Percentiles rank a stretch among this genome's conserved stretches.
Conservation (phyloP, 2,329 filamentous ascomycete species). For the Parastagonospora avenae region DNA sequence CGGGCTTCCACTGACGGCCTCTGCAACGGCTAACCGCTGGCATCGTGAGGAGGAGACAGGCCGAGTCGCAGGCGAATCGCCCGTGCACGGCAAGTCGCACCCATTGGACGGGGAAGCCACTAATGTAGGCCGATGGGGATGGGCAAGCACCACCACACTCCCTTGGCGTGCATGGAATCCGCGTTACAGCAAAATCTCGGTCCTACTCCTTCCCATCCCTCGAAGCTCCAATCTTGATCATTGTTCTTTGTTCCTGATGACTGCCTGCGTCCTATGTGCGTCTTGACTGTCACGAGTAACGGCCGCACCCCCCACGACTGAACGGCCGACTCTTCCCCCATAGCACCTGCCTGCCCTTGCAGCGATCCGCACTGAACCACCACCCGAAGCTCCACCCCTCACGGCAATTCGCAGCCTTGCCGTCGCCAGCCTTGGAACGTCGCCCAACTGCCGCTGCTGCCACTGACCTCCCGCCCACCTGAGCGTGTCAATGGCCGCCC, state of each 20-base stretch:
- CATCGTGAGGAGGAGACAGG: background rate
- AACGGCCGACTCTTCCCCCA: background rate
- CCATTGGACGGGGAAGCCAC: conserved; percentile 23
- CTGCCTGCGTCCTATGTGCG: background rate
- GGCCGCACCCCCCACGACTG: conserved; percentile 1
- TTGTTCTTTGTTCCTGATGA: background rate
- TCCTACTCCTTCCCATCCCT: conserved; percentile 6
- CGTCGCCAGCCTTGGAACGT: too few species aligned
- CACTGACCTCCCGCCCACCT: conserved; percentile 3
- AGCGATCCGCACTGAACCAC: conserved; percentile 2
- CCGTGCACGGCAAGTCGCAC: conserved; percentile 3
- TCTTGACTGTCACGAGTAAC: conserved; percentile 1
- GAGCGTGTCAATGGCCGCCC: conserved; percentile 29
- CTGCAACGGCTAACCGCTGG: background rate
- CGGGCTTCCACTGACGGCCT: too few species aligned
- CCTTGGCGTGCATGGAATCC: conserved; percentile 17
- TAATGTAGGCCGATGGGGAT: conserved; percentile 14
- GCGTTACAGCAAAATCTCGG: conserved; percentile 20
- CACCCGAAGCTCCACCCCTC: conserved; percentile 13
- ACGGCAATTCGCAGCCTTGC: background rate
- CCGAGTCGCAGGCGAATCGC: conserved; percentile 12
- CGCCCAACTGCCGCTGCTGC: conserved; percentile 1
- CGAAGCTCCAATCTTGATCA: background rate
- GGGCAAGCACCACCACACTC: conserved; percentile 8
- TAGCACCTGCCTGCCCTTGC: background rate